phyloP scores from a whole-genome alignment of 805 yeast genomes.

The Candida germanica region DNA sequence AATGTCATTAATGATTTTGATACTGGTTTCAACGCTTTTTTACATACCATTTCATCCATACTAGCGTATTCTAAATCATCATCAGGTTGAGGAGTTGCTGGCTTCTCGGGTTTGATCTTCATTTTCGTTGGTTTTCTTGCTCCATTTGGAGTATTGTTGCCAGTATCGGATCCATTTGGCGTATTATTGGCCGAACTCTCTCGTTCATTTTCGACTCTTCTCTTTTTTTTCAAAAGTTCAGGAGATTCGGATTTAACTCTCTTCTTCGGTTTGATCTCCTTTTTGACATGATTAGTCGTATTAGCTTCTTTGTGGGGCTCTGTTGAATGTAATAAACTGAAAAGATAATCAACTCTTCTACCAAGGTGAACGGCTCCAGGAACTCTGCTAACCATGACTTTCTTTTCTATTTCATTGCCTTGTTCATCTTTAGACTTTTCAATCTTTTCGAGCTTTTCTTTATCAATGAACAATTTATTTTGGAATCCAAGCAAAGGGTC shows the following conservation, averaged over 20 bases:
- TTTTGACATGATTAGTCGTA: slow-evolving; percentile 11
- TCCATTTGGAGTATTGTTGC: slow-evolving; percentile 7
- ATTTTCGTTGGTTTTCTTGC: slow-evolving; percentile 9
- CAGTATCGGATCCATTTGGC: background rate
- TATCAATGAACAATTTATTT: slow-evolving; percentile 73
- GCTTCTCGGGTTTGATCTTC: slow-evolving; percentile 12
- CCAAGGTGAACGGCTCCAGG: slow-evolving; percentile 93
- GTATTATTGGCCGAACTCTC: slow-evolving; percentile 2
- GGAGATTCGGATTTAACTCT: slow-evolving; percentile 9
- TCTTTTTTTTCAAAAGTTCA: slow-evolving; percentile 7
- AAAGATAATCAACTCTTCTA: slow-evolving; percentile 85
- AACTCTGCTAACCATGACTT: slow-evolving; percentile 34
- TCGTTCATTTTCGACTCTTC: slow-evolving; percentile 1
- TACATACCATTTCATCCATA: slow-evolving; percentile 74
- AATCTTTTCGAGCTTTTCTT: slow-evolving; percentile 17
- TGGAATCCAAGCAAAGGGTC: slow-evolving; percentile 88
- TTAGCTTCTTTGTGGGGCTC: slow-evolving; percentile 3
- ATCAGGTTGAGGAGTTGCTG: slow-evolving; percentile 17
- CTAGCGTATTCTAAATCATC: slow-evolving; percentile 61
- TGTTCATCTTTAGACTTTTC: slow-evolving; percentile 26
- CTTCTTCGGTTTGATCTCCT: slow-evolving; percentile 10
- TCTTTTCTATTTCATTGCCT: slow-evolving; percentile 28
- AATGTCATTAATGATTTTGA: slow-evolving; percentile 62
- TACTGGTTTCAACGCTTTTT: slow-evolving; percentile 60
- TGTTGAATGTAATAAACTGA: slow-evolving; percentile 60